Conservation (phyloP, 2,329 filamentous ascomycete species). For the Diplodia sapinea region DNA sequence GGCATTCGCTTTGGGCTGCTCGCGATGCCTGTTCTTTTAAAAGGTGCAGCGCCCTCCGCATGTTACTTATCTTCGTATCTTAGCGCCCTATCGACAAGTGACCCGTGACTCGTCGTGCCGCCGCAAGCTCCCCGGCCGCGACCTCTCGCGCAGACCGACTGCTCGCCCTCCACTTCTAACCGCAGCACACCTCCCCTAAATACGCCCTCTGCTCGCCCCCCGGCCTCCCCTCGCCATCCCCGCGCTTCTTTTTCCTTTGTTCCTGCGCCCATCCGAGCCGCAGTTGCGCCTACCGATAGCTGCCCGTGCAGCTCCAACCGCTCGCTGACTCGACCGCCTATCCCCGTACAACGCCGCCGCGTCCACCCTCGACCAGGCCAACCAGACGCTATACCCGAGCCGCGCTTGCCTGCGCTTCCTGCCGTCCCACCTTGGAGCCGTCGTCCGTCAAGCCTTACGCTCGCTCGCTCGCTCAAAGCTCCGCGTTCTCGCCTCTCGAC, state of each 20-base stretch:
- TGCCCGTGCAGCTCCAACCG: conserved; percentile 25
- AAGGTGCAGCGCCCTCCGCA: neutral
- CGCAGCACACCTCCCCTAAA: conserved; percentile 20
- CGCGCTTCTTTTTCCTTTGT: conserved; percentile 30
- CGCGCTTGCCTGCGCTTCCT: conserved; percentile 3
- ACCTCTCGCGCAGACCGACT: conserved; percentile 26
- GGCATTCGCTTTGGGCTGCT: conserved; percentile 11
- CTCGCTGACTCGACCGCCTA: conserved; percentile 27
- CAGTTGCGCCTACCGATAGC: conserved; percentile 10
- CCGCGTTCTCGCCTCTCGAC: conserved; percentile 11
- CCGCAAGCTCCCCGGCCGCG: conserved; percentile 8
- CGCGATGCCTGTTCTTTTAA: conserved; percentile 24
- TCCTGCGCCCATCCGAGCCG: conserved; percentile 20
- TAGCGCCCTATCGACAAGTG: conserved; percentile 5
- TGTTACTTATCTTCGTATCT: conserved; percentile 15
- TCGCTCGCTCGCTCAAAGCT: conserved; percentile 25
- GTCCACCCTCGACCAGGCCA: conserved; percentile 17
- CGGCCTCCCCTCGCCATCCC: conserved; percentile 2
- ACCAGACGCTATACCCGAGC: conserved; percentile 4
- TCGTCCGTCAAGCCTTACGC: conserved; percentile 21
- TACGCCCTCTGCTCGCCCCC: conserved; percentile 5
- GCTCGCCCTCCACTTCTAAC: conserved; percentile 21
- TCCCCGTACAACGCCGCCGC: conserved; percentile 23
- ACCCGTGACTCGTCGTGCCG: conserved; percentile 16
- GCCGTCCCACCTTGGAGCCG: conserved; percentile 12